Conservation (phyloP, 768 basidiomycete species). For the Rhizopogon roseolus region DNA sequence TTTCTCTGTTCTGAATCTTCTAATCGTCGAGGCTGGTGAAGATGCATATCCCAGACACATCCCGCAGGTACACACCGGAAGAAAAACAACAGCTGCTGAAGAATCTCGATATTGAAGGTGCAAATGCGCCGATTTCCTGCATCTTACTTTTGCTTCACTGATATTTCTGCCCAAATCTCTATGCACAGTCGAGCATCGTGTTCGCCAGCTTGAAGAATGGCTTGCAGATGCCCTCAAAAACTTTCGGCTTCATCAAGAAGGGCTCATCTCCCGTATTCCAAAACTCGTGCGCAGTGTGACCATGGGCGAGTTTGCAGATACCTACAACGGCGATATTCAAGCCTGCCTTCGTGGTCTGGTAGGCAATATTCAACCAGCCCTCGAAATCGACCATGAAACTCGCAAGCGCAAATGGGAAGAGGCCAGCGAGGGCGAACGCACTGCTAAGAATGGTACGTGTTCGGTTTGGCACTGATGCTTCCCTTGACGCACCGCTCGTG, state of each 20-base stretch:
- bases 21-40: neutral
- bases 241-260: conserved; percentile 72
- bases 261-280: conserved; percentile 68
- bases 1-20: neutral
- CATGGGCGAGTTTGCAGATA: conserved; percentile 74
- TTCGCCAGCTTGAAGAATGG: conserved; percentile 70
- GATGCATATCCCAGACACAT: conserved; percentile 18
- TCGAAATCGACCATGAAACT: conserved; percentile 61
- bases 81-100: conserved; percentile 73
- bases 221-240: conserved; percentile 69
- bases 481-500: conserved; percentile 1
- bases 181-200: conserved; percentile 62
- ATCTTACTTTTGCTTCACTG: neutral
- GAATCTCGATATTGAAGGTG: conserved; percentile 81
- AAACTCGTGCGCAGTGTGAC: conserved; percentile 68
- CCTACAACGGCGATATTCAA: conserved; percentile 74
- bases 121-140: conserved; percentile 3
- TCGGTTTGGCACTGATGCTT: neutral
- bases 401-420: conserved; percentile 76
- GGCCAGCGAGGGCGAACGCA: conserved; percentile 37
- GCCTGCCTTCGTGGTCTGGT: conserved; percentile 63
- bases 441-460: conserved; percentile 55
- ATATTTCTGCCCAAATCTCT: neutral
- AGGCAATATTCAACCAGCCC: conserved; percentile 34
- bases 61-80: conserved; percentile 47